These are phyloP conservation scores for Isochrysis galbana DNA, from an alignment of 78 protist genomes.

Conservation along the genomic window DNA sequence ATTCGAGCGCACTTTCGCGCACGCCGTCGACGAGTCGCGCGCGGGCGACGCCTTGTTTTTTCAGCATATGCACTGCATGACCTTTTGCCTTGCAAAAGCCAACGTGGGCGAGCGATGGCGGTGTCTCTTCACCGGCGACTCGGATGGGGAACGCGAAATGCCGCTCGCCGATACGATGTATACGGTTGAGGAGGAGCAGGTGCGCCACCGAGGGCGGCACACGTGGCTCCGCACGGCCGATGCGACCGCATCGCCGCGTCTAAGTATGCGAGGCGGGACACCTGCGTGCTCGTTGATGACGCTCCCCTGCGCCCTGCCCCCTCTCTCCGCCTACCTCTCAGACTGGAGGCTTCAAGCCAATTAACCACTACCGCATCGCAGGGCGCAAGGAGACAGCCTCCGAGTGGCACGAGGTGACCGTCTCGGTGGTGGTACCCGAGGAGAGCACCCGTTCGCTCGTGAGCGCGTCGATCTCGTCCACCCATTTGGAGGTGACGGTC, in stretches of 20 bases:
- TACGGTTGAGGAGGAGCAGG: neutral
- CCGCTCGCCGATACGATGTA: neutral
- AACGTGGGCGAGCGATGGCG: neutral
- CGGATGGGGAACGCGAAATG: neutral
- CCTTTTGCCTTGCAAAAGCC: neutral
- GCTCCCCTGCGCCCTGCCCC: too few species aligned
- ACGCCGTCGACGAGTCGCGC: neutral
- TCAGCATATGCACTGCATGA: neutral
- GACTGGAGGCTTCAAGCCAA: conserved; percentile 4
- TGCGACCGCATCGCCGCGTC: too few species aligned
- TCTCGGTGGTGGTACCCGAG: neutral
- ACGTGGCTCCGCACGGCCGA: too few species aligned
- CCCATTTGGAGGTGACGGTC: neutral
- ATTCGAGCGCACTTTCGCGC: neutral
- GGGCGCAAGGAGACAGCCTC: neutral
- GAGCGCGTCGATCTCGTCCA: neutral
- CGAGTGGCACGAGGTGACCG: neutral
- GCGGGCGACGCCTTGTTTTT: conserved; percentile 1
- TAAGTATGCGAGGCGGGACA: too few species aligned
- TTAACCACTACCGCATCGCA: neutral
- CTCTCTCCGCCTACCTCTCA: too few species aligned
- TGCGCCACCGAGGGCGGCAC: too few species aligned
- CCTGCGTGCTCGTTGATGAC: too few species aligned
- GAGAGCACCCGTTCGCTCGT: neutral
- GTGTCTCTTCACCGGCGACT: neutral